Percentiles rank a stretch among this genome's conserved stretches.
Conservation (phyloP, 495 filamentous ascomycete genomes). For the Penicillium odoratum region DNA sequence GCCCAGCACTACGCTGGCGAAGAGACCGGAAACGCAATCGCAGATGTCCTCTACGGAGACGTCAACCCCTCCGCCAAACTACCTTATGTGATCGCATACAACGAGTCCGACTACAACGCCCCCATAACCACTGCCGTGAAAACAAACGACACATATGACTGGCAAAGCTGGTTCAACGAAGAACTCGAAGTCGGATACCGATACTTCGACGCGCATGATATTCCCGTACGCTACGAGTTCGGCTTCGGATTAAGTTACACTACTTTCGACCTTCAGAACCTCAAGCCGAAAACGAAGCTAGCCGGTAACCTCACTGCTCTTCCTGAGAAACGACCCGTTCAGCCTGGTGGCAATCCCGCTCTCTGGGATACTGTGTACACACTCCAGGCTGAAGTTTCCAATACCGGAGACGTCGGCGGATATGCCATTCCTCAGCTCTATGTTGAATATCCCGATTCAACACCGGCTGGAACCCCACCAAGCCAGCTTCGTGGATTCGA, state of each 20-base stretch:
- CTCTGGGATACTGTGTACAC: conserved; percentile 59
- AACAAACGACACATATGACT: conserved; percentile 38
- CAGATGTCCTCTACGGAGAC: conserved; percentile 60
- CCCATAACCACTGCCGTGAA: conserved; percentile 48
- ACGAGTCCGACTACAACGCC: conserved; percentile 65
- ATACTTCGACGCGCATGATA: conserved; percentile 60
- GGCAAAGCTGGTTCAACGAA: conserved; percentile 63
- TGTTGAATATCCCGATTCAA: conserved; percentile 32
- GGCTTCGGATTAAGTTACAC: conserved; percentile 69
- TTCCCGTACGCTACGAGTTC: conserved; percentile 63
- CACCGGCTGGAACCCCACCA: conserved; percentile 8
- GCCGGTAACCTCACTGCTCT: conserved; percentile 8
- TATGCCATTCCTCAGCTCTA: conserved; percentile 67
- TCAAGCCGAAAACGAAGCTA: conserved; percentile 27
- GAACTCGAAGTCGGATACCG: conserved; percentile 68
- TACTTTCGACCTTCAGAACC: conserved; percentile 53
- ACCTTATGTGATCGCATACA: conserved; percentile 69
- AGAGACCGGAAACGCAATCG: conserved; percentile 56
- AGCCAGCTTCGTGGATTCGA: conserved; percentile 58
- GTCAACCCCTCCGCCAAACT: conserved; percentile 62
- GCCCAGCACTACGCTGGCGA: conserved; percentile 63
- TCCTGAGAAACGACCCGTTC: conserved; percentile 3
- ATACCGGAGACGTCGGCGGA: conserved; percentile 52
- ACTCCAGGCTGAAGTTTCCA: conserved; percentile 53
- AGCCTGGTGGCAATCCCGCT: conserved; percentile 48